phyloP scores from a whole-genome alignment of 75 land plant genomes.

The Picea glauca region DNA sequence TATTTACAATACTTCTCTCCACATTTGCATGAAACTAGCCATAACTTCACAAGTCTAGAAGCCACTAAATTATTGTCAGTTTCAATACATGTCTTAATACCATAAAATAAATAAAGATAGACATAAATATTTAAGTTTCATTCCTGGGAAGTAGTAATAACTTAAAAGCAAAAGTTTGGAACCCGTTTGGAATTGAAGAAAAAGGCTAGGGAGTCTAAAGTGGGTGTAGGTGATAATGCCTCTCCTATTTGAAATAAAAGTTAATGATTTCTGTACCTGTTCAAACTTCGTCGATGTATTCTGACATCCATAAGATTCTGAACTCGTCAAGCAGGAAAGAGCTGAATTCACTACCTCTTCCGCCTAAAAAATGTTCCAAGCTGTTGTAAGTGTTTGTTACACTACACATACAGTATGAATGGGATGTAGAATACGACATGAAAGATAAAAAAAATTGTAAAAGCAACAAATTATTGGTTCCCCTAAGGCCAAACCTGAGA shows the following conservation, averaged over 20 bases:
- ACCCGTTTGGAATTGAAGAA: too few relatives aligned
- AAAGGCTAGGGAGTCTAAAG: not conserved
- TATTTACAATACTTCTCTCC: too few relatives aligned
- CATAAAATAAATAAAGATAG: not conserved
- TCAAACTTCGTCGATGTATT: conserved; percentile 17
- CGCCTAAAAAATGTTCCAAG: conserved; percentile 35
- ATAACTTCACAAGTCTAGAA: too few relatives aligned
- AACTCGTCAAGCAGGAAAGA: conserved; percentile 38
- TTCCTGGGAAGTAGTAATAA: not conserved
- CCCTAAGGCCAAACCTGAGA: conserved; percentile 39
- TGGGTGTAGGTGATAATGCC: not conserved
- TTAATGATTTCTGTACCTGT: conserved; percentile 30
- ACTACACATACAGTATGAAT: conserved; percentile 4
- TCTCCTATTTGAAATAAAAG: not conserved
- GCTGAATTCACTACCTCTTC: conserved; percentile 51
- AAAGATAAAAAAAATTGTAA: conserved; percentile 1
- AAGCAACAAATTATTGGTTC: not conserved
- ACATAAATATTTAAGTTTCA: not conserved
- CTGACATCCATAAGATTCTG: conserved; percentile 20
- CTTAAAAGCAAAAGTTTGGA: not conserved
- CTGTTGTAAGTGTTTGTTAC: conserved; percentile 10
- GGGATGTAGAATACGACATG: conserved; percentile 16
- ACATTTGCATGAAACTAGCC: too few relatives aligned
- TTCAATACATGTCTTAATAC: too few relatives aligned
- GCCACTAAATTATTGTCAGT: too few relatives aligned